Base-by-base conservation (phyloP, 1,284 basidiomycete genomes). In the Leccinum fallax region DNA sequence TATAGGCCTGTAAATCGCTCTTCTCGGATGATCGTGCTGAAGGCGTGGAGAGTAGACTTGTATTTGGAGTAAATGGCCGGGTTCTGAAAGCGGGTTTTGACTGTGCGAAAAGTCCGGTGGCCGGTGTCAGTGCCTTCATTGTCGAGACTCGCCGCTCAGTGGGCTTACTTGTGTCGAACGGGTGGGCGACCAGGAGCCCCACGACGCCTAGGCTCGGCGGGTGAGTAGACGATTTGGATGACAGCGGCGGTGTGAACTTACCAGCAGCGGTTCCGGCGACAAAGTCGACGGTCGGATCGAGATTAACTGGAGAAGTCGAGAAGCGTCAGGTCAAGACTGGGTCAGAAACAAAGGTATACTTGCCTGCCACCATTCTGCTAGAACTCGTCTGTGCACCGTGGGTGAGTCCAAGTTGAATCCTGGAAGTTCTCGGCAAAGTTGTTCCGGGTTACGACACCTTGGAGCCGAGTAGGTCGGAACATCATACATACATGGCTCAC, bases 41-140 rank as follows among this genome's bases (percentile, higher is more conserved):
- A 78, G 0, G 89, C 87, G 74, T 87, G 77, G 24, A 84, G 69
- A 0, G 86, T 89, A 5, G 86, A 87, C 26, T 75, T 77, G 68
- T 92, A 91, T 67, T 77, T 85, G 4, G 69, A 68, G 16, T 83
- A 78, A 21, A 84, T 81, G 34, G 78, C 74, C 0, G 89, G 86
- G 66, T 81, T 86, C 73, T 92, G 90, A 61, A 90, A 83, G 56
- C 90, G 85, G 13, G 90, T 89, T 79, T 92, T 92, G 64, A 92
- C 90, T 88, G 67, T n/a, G 26, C 16, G 13, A 38, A 32, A 36
- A 55, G 60, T 40, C 40, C 16, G 59, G n/a, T 19, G 10, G n/a
- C 40, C 16, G 59, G 10, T 19, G 43, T 46, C 10, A 46, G 43
- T 46, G 43, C 0, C 4, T 40, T 40, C n/a, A 60, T 32, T n/a